Base-by-base conservation (phyloP, 768 basidiomycete species). In the Boletales sp. region DNA sequence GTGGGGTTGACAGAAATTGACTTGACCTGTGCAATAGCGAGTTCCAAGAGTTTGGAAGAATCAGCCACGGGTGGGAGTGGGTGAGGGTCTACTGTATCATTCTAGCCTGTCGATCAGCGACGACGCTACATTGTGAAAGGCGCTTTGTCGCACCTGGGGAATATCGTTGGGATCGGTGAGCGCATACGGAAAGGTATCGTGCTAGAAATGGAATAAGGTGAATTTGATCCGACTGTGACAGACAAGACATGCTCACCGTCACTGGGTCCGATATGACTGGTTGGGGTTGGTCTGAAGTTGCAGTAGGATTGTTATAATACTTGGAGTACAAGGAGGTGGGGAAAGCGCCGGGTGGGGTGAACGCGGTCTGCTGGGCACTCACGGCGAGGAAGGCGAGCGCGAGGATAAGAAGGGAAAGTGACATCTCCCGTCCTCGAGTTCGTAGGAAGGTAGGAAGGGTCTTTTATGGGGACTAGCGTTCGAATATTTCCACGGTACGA, bases 181-280 rank as follows among this genome's bases (percentile, higher is more conserved):
- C n/a, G 70, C 63, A 21, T 76, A 66, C 1, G 84, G 80, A 58
- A 83, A 90, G 4, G 70, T 74, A 57, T 74, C 56, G 60, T 83
- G 77, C 84, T 86, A 51, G 47, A 46, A 50, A 53, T 43, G 40
- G 38, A 44, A 40, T 32, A 45, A n/a, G 18, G 35, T 57, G 17
- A 51, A 24, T 18, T 19, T 7, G 7, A 59, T 2, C 21, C 52
- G 48, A 45, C 15, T 31, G 12, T 32, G n/a, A 17, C 9, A 43
- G 9, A 44, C 7, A 32, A 8, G 6, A 24, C 2, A n/a, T 38
- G 32, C 67, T 43, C 44, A 86, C 87, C 24, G 77, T 76, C 30
- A 87, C 78, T 9, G 85, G 83, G 61, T 90, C 87, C 13, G 85
- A 79, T 34, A 90, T 77, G 51, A 87, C 75, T n/a, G 87, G 87